Base-by-base conservation (phyloP, 441 rosid species). In the Gossypium lobatum region DNA sequence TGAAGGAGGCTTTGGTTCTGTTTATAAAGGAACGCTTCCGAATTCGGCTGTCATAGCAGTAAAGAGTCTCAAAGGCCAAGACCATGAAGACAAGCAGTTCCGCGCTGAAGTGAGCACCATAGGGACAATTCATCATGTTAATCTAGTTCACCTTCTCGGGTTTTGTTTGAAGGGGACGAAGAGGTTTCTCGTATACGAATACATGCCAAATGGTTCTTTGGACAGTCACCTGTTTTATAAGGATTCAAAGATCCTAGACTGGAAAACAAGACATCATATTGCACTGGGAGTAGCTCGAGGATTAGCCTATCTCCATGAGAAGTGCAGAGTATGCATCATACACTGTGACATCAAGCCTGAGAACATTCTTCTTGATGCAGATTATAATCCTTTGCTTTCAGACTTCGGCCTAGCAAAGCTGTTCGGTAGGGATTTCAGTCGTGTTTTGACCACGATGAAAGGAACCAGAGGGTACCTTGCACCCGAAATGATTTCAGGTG, bases 381-480 rank as follows among this genome's bases (percentile, higher is more conserved):
- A 89, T 1, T 83, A 85, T 5, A 77, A 80, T 77, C 89, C 98
- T 2, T 83, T 88, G 79, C 88, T 93, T 50, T 88, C 96, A 28
- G 98, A 93, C 71, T 93, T 93, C 11, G 92, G 96, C 6, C 74
- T 93, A 64, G 93, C 96, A 10, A 91, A 93, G 87, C 89, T 91
- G 0, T 80, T 86, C 1, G 93, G 95, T 59, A 76, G 96, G 28
- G 92, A 93, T 50, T 91, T 91, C 74, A 91, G 96, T 74, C 75
- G 93, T 64, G 95, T 91, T 4, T 81, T 89, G 53, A 88, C 95
- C 2, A 88, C 92, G 9, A 83, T 89, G 83, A 87, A 91, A 80
- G 95, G 97, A 21, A 93, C 96, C 13, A 85, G 93, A 81, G 96
- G 97, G 11, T 91, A 93, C 74, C 84, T 91, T 17, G 95, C 93